These are phyloP conservation scores for Pyrenochaeta sp. DNA, from an alignment of 2,329 filamentous ascomycete genomes.

Conservation along the genomic window DNA sequence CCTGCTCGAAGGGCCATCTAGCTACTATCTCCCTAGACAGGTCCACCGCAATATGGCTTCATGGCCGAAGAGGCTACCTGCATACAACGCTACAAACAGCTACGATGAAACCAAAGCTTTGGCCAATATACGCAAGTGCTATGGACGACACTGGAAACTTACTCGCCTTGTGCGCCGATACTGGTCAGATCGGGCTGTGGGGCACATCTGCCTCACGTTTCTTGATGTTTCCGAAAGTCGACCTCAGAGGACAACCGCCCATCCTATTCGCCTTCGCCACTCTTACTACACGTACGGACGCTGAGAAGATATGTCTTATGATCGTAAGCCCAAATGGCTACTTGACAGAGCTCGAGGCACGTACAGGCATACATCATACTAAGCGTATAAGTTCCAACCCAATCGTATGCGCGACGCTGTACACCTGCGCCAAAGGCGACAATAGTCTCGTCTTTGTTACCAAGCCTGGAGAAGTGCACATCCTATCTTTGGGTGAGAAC, in stretches of 20 bases:
- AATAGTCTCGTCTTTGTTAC: constrained; percentile 45
- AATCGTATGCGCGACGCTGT: constrained; percentile 40
- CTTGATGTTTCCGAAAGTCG: constrained; percentile 61
- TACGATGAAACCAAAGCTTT: constrained; percentile 46
- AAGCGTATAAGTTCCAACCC: constrained; percentile 38
- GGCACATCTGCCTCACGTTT: constrained; percentile 66
- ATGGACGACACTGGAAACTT: constrained; percentile 71
- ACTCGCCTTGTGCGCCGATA: constrained; percentile 71
- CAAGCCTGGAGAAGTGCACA: constrained; percentile 46
- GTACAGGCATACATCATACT: constrained; percentile 47
- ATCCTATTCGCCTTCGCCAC: constrained; percentile 68
- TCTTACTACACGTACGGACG: constrained; percentile 36
- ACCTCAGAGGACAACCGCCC: constrained; percentile 66
- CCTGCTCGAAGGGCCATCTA: constrained; percentile 70
- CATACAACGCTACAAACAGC: constrained; percentile 43
- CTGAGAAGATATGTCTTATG: constrained; percentile 57
- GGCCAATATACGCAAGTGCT: constrained; percentile 66
- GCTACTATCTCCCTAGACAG: constrained; percentile 76
- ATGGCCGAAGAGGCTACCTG: constrained; percentile 40
- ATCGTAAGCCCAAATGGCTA: constrained; percentile 71
- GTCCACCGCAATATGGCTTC: constrained; percentile 69
- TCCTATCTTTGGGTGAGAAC: constrained; percentile 35
- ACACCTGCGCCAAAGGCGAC: constrained; percentile 35
- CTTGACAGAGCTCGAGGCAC: constrained; percentile 66
- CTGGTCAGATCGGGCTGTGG: constrained; percentile 69